Evolutionary conservation across 2,329 filamentous ascomycete genomes (phyloP).

Genomic region (Pyrenochaeta sp.): DNA sequence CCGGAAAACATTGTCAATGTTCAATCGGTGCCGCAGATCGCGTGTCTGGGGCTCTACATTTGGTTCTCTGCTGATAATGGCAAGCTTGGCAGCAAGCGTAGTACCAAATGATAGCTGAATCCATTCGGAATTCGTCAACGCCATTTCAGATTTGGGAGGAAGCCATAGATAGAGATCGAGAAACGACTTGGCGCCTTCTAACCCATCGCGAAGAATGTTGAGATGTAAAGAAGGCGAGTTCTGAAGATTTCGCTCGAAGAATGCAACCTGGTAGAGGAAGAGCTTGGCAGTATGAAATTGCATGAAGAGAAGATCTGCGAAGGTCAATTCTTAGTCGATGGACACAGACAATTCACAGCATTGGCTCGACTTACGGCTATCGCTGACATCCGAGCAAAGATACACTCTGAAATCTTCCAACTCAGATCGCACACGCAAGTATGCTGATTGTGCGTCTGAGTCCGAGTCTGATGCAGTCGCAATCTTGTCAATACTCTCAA

Average conservation of each 20-base stretch:
- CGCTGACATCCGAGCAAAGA: conserved; percentile 35
- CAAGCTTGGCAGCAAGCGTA: conserved; percentile 41
- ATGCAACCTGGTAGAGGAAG: conserved; percentile 51
- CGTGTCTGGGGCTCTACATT: conserved; percentile 34
- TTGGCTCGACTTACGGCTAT: conserved; percentile 37
- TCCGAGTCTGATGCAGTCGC: conserved; percentile 26
- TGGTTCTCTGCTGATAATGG: conserved; percentile 36
- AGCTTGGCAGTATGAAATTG: conserved; percentile 52
- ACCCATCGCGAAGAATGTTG: conserved; percentile 29
- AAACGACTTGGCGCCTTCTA: conserved; percentile 39
- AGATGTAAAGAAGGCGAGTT: conserved; percentile 36
- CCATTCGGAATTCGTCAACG: conserved; percentile 52
- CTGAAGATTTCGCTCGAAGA: conserved; percentile 43
- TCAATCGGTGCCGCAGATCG: conserved; percentile 35
- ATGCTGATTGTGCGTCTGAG: conserved; percentile 38
- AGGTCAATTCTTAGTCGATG: conserved; percentile 3
- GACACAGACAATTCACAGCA: neutral
- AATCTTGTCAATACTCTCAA: conserved; percentile 49
- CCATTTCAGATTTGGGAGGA: conserved; percentile 45
- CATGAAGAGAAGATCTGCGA: conserved; percentile 49
- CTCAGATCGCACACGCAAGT: conserved; percentile 41
- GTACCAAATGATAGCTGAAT: conserved; percentile 50
- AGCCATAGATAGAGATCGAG: conserved; percentile 47
- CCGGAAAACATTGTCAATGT: conserved; percentile 38
- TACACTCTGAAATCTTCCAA: conserved; percentile 43